phyloP scores from a whole-genome alignment of 768 basidiomycete genomes.

The Phlegmacium glaucopus region DNA sequence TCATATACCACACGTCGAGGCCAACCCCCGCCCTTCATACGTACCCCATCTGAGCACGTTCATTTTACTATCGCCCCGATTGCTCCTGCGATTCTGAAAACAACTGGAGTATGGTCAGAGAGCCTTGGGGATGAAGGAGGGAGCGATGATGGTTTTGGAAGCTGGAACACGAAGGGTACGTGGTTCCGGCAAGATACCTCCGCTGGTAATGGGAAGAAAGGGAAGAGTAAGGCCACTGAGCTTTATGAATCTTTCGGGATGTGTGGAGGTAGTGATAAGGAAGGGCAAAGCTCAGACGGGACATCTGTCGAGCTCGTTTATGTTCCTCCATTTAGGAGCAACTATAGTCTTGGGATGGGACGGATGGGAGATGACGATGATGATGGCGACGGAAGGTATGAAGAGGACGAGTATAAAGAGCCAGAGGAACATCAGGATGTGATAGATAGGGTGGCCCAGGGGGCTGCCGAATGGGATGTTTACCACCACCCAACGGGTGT shows the following conservation, averaged over 20 bases:
- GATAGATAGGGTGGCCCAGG: conserved; percentile 3
- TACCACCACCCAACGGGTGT: conserved; percentile 8
- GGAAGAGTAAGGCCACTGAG: conserved; percentile 9
- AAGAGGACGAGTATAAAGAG: conserved; percentile 2
- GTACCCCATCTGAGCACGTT: conserved; percentile 19
- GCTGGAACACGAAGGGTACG: conserved; percentile 1
- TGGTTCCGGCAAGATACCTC: conserved; percentile 19
- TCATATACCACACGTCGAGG: conserved; percentile 20
- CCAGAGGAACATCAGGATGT: conserved; percentile 2
- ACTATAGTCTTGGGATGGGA: conserved; percentile 26
- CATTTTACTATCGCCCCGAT: conserved; percentile 48
- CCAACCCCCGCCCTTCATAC: conserved; percentile 24
- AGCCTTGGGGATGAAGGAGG: conserved; percentile 45
- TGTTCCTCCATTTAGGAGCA: conserved; percentile 49
- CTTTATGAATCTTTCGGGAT: conserved; percentile 4
- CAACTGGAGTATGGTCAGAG: conserved; percentile 51
- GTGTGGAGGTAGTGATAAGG: conserved; percentile 11
- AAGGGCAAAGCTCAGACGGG: conserved; percentile 31
- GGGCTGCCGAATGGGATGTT: conserved; percentile 16
- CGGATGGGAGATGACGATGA: conserved; percentile 19
- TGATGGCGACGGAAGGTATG: conserved; percentile 10
- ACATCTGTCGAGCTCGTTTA: conserved; percentile 71
- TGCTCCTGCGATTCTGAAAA: conserved; percentile 81
- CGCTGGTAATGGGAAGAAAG: conserved; percentile 7
- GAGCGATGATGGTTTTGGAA: conserved; percentile 30